Evolutionary conservation across 805 yeast genomes (phyloP), one percentile per base, ranked within the genome.

Genomic region (Candida corydali): DNA sequence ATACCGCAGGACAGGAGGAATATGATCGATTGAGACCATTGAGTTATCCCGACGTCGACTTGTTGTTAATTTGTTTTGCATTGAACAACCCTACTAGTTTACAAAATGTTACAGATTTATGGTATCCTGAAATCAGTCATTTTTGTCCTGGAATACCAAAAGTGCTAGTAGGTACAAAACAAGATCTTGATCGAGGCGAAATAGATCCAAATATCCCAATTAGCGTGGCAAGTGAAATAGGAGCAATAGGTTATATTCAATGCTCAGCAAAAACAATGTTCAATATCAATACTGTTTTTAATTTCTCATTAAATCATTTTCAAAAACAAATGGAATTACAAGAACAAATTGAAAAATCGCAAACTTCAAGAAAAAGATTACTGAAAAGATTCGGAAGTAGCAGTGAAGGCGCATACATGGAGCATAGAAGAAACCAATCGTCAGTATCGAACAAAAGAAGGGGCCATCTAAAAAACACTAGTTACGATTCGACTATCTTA

Each of bases 1-100:
- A 86, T 54, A 85, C 95, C 1, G 95, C 95, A 0, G 93, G 95
- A 3, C 93, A 85, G 59, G 94, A 86, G 58, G 93, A 84, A 55
- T 85, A 83, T 52, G 89, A 82, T 54, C 65, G 95, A 36, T 62
- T 86, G 38, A 67, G 96, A 42, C 93, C 94, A 2, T 64, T 87
- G 32, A 72, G 83, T 29, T 86, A 86, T 52, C 82, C 89, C 5
- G 94, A 85, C 47, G 85, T 82, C 3, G 85, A 86, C 55, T 63
- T 87, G 1, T 58, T 87, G 12, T 63, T 89, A 39, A 65, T 87
- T 7, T 88, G 96, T 40, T 89, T 85, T 56, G 66, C 91, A 1
- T 69, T 86, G 19, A 82, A 80, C 47, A 73, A 72, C 38, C 61
- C 68, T 14, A 73, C 73, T 22, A 78, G 89, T 16, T 65, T 89